Base-by-base conservation (phyloP, 1,284 basidiomycete species). In the Hemileia vastatrix region DNA sequence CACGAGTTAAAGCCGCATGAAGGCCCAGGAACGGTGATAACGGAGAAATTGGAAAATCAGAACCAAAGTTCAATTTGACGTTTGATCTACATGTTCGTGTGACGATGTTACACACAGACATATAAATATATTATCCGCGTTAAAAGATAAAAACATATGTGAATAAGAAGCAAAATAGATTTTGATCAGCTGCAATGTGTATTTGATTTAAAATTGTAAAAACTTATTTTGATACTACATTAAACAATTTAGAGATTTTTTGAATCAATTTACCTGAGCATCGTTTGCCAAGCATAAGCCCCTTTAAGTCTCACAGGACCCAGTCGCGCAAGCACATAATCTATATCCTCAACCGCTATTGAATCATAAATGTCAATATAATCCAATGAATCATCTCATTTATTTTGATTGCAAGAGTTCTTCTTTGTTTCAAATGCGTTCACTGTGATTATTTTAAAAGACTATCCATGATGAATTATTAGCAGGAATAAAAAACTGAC, bases 1-100 rank as follows among this genome's bases (percentile, higher is more conserved):
- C 65, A 9, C 71, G 50, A 6, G 68, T 72, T 50, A 70, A 68
- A 45, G 70, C 65, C 13, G 70, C 67, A 63, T 71, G 70, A 48
- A 73, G 65, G 31, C 71, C 72, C 36, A 68, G 66, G 18, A 73
- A 63, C 2, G 65, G 65, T 19, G 70, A 66, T 0, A 70, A 67
- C 1, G 66, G 57, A 61, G 71, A 70, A 19, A 73, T 70, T 15
- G 72, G 72, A 33, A 73, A 72, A 47, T 73, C 72, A 1, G 67
- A 69, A 5, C 71, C 71, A 1, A 73, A 59, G 1, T 67, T 68
- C 11, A 73, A 57, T 31, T 54, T 67, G 0, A 66, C 70, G 19
- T 68, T 68, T 6, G 56, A 43, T n/a, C 57, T 60, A 31, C 4
- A n/a, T 21, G 6, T 3, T 21, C 40, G 2, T 43, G 11, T 19